Evolutionary conservation across 1,139 yeast species (phyloP), one percentile per base, ranked within the genome.

Genomic region (Candida sojae): DNA sequence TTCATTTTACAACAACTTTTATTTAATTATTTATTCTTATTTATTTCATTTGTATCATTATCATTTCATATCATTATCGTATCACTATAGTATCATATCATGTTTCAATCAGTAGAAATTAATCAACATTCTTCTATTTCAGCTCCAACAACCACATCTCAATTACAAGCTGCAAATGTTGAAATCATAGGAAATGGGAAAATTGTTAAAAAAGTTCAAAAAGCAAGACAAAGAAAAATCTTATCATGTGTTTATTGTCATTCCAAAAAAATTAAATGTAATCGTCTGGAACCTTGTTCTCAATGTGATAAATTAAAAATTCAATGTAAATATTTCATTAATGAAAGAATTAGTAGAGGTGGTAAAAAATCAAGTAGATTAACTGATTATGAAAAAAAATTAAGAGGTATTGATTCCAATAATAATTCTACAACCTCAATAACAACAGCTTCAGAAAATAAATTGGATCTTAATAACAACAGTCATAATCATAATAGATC

Each of bases 181-280:
- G 41, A 39, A 12, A 32, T 46, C 31, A 39, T 43, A 10, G 39
- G 44, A 13, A 47, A 47, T 38, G 54, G 54, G 2, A 48, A 45
- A 71, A 78, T 55, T 83, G 86, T 7, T 68, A 70, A 49, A 70
- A 82, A 82, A 60, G 79, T 81, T 7, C 87, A 82, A 54, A 80
- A 79, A 50, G 70, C 82, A 5, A 73, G 87, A 51, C 87, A 82
- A 59, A 62, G 87, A 47, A 73, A 75, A 57, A 80, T 82, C 42
- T 66, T 79, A 44, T 74, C 81, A 50, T 82, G 87, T 63, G 80
- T 82, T 11, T 76, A 83, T 40, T 82, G 87, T 53, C 87, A 82
- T 59, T 80, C 82, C 47, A 73, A 83, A 49, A 82, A 82, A 61
- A 80, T 82, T 55, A 80, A 80, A 58, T 82, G 87, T 57, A 75